Evolutionary conservation across 1,284 basidiomycete species (phyloP).

Genomic region (Cutaneotrichosporon sp.): DNA sequence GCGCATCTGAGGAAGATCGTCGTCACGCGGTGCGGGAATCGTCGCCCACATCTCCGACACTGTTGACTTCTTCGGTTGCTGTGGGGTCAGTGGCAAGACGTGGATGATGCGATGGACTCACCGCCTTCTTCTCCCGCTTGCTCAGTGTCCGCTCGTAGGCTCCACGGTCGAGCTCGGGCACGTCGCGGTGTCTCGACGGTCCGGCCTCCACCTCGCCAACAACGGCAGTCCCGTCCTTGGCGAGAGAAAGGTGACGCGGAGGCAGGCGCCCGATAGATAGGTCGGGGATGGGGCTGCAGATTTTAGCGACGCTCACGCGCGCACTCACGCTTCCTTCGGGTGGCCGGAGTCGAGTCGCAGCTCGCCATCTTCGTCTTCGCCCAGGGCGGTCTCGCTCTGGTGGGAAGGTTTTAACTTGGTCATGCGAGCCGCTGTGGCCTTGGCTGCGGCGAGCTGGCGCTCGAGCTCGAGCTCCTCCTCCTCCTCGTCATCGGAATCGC

Average conservation of each 20-base stretch:
- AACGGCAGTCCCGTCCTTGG: conserved; percentile 29
- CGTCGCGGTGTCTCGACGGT: conserved; percentile 7
- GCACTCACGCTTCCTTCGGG: conserved; percentile 42
- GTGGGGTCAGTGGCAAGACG: conserved; percentile 12
- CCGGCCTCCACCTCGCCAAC: conserved; percentile 13
- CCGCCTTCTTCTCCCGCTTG: conserved; percentile 41
- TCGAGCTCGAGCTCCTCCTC: conserved; percentile 57
- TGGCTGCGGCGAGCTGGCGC: conserved; percentile 56
- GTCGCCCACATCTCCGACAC: conserved; percentile 86
- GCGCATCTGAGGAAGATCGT: conserved; percentile 74
- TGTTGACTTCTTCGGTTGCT: conserved; percentile 61
- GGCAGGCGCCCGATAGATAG: conserved; percentile 53
- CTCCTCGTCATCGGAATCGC: conserved; percentile 10
- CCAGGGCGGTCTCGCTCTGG: conserved; percentile 12
- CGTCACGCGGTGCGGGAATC: conserved; percentile 74
- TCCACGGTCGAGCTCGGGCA: conserved; percentile 35
- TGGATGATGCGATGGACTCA: conserved; percentile 17
- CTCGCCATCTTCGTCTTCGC: conserved; percentile 41
- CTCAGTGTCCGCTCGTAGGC: conserved; percentile 52
- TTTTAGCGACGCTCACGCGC: conserved; percentile 4
- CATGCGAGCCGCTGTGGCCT: neutral
- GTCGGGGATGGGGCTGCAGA: conserved; percentile 53
- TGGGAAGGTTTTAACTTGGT: neutral
- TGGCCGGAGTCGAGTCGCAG: conserved; percentile 40
- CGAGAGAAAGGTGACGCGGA: conserved; percentile 53